These are phyloP conservation scores for Guyanaporus albipodus DNA, from an alignment of 768 basidiomycete species.

Conservation along the genomic window DNA sequence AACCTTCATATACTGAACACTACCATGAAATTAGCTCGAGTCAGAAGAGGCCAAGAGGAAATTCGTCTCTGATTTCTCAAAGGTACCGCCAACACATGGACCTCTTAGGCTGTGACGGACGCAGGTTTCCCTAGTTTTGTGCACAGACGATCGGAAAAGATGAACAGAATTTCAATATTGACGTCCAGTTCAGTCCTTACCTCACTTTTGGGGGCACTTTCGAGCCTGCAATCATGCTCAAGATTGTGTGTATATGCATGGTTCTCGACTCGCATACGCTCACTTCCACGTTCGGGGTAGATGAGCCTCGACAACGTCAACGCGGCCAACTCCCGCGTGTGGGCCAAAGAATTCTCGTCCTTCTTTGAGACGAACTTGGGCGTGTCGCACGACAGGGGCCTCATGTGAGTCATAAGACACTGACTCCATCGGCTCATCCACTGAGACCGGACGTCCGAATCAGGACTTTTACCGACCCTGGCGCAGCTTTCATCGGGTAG, in stretches of 20 bases:
- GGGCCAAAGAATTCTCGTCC: constrained; percentile 51
- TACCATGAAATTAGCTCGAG: constrained; percentile 3
- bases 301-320: constrained; percentile 54
- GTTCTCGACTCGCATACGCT: neutral
- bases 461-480: constrained; percentile 28
- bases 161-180: constrained; percentile 49
- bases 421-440: neutral
- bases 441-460: neutral
- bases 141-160: constrained; percentile 55
- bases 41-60: constrained; percentile 30
- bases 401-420: constrained; percentile 42
- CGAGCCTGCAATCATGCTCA: constrained; percentile 61
- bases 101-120: neutral
- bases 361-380: constrained; percentile 55
- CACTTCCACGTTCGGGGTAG: constrained; percentile 31
- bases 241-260: constrained; percentile 49
- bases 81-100: constrained; percentile 33
- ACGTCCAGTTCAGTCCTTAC: constrained; percentile 53
- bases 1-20: neutral
- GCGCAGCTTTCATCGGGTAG: constrained; percentile 24
- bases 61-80: constrained; percentile 51
- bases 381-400: constrained; percentile 49
- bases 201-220: constrained; percentile 60
- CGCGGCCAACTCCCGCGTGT: constrained; percentile 42
- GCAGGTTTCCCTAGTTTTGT: constrained; percentile 39